Base-by-base conservation (phyloP, 768 basidiomycete species). In the Pleurotus citrinopileatus region DNA sequence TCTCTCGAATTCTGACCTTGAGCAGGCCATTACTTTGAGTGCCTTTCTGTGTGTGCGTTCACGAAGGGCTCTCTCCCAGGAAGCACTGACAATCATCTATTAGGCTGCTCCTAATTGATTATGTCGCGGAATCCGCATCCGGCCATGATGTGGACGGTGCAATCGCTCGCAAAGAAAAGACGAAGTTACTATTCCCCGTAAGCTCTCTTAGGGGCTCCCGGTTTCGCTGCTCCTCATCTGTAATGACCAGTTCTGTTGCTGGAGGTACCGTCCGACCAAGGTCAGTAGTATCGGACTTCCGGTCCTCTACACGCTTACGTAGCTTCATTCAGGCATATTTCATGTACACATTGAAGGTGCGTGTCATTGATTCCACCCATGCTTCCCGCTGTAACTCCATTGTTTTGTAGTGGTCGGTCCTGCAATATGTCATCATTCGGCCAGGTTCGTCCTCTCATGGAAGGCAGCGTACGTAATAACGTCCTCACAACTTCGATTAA, bases 351-450 rank as follows among this genome's bases (percentile, higher is more conserved):
- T 69, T 92, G 65, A 92, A 91, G 75, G 91, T 87, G 59, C 4
- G 69, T 23, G 10, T 17, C 10, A 8, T 48, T 12, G 23, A n/a
- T 17, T 55, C 36, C n/a, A 48, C 26, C 55, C 29, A 19, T 20
- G 20, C 55, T 13, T n/a, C n/a, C 38, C 52, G 17, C 48, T 37
- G 54, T 46, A 9, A 47, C 15, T 32, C 20, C 40, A 46, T 29
- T 44, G 15, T 29, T 62, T 29, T 36, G 32, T 62, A 92, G 82
- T 95, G 92, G 91, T 75, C 81, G 36, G 93, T 96, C 5, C 70
- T 97, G 55, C 94, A 97, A 79, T 96, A 94, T 65, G 84, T 90
- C 20, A 80, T 93, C 54, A 71, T 94, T 38, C 77, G 89, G 52
- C 78, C 77, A 42, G 69, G 76, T 78, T 61, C 37, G 66, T 53